A percentile compares a stretch with the other conserved stretches of the same genome.
Evolutionary conservation across 257 asterid genomes (phyloP).

Genomic region (Fraxinus americana): DNA sequence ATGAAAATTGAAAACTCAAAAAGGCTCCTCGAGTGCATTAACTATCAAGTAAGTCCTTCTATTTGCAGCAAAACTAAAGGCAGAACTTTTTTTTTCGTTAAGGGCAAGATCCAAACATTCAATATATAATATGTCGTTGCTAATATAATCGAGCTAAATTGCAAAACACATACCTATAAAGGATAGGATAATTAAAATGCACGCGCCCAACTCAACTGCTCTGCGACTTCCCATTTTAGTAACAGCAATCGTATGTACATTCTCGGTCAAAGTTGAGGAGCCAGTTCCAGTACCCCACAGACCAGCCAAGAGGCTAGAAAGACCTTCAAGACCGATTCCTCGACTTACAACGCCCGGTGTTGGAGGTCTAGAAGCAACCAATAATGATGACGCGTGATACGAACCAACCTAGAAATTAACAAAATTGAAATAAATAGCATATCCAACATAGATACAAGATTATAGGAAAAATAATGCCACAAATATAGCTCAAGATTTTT

Average conservation of each 20-base stretch:
- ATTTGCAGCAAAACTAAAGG: background rate
- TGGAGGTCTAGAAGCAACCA: constrained; percentile 98
- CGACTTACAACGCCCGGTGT: constrained; percentile 92
- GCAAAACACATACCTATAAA: constrained; percentile 61
- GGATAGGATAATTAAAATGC: constrained; percentile 70
- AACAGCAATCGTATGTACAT: constrained; percentile 98
- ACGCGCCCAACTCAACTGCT: constrained; percentile 89
- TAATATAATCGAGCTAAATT: background rate
- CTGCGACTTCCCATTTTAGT: constrained; percentile 99
- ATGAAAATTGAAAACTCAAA: background rate
- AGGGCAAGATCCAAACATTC: background rate
- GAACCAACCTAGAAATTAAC: constrained; percentile 73
- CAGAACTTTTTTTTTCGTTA: background rate
- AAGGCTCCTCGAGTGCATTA: background rate
- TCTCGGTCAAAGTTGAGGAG: constrained; percentile 90
- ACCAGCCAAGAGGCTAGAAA: constrained; percentile 91
- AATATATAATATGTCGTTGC: background rate
- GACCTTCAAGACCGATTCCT: constrained; percentile 98
- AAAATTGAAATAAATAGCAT: constrained; percentile 15
- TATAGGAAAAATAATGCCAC: background rate
- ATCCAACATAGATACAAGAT: background rate
- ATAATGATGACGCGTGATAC: constrained; percentile 88
- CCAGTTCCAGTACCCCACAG: constrained; percentile 99
- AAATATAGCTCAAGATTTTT: background rate
- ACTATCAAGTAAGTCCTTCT: background rate